Evolutionary conservation across 495 filamentous ascomycete genomes (phyloP), one percentile per base, ranked within the genome.

Genomic region (Platismatia glauca): DNA sequence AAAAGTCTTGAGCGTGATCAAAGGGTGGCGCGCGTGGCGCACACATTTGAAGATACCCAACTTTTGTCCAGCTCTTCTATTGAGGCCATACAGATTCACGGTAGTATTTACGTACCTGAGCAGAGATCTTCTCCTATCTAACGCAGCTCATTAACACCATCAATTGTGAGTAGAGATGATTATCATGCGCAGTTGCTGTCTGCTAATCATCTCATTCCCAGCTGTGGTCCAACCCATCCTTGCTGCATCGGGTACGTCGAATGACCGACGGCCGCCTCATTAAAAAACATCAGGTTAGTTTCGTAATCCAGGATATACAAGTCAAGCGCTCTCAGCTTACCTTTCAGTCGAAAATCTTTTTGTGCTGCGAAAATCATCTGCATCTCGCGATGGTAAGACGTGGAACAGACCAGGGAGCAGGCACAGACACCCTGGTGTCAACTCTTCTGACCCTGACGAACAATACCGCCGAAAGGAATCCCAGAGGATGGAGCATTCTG

Each of bases 91-190:
- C 33, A 53, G 50, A 18, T 20, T 12, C 29, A 53, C 27, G n/a
- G n/a, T 33, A 33, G n/a, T 33, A 33, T 33, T 15, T 20, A 29
- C 50, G 20, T 18, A 31, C 33, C 12, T n/a, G 53, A 62, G 60
- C 31, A 16, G 55, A 37, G 33, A 50, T n/a, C 22, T 44, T 37
- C 12, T 0, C 34, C 18, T 4, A 29, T 39, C 37, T 20, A 31
- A 53, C 18, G 31, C 35, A 35, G 7, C 12, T 18, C n/a, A 18
- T 38, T 4, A 15, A 31, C 35, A 2, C 58, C 33, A 18, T 44
- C n/a, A n/a, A n/a, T n/a, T n/a, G n/a, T n/a, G n/a, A 78, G 62
- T 82, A 78, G 78, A 75, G 76, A n/a, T 82, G 70, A 74, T 24
- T 35, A 33, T 3, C 12, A 24, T 16, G 11, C 16, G 11, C 22